phyloP scores from a whole-genome alignment of 768 basidiomycete genomes.

The Nidularia sp. region DNA sequence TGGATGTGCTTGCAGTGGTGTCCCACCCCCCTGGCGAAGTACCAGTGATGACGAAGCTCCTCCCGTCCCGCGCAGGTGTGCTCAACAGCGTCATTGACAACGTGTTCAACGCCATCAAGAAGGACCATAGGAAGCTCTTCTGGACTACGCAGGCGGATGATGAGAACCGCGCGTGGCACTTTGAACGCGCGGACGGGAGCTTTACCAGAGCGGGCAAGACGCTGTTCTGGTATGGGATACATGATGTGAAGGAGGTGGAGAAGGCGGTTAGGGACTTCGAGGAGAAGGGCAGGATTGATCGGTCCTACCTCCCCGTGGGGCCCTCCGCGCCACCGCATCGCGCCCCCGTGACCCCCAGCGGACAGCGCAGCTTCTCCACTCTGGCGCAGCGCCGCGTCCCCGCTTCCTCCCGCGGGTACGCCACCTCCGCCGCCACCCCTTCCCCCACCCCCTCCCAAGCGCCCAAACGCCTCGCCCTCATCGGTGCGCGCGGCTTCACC shows the following conservation, averaged over 20 bases:
- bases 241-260: conserved; percentile 91
- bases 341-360: conserved; percentile 26
- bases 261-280: conserved; percentile 72
- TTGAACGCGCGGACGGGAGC: conserved; percentile 95
- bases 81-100: conserved; percentile 97
- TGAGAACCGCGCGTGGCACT: conserved; percentile 98
- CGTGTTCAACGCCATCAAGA: conserved; percentile 94
- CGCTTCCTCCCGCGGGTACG: conserved; percentile 69
- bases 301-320: conserved; percentile 87
- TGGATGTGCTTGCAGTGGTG: conserved; percentile 93
- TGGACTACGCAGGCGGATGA: conserved; percentile 98
- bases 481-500: conserved; percentile 95
- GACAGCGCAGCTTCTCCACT: conserved; percentile 58
- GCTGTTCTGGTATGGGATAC: conserved; percentile 97
- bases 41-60: conserved; percentile 90
- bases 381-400: conserved; percentile 40
- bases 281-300: conserved; percentile 75
- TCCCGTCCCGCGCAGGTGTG: conserved; percentile 82
- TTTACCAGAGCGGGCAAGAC: conserved; percentile 93
- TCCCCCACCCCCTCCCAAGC: conserved; percentile 40
- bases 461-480: conserved; percentile 87
- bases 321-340: conserved; percentile 62
- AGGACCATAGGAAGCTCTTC: conserved; percentile 90
- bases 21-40: conserved; percentile 85
- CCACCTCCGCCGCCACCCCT: conserved; percentile 49